Percentiles rank a stretch among this genome's conserved stretches.
Evolutionary conservation across 768 basidiomycete genomes (phyloP).

Genomic region (Mycena crocata): DNA sequence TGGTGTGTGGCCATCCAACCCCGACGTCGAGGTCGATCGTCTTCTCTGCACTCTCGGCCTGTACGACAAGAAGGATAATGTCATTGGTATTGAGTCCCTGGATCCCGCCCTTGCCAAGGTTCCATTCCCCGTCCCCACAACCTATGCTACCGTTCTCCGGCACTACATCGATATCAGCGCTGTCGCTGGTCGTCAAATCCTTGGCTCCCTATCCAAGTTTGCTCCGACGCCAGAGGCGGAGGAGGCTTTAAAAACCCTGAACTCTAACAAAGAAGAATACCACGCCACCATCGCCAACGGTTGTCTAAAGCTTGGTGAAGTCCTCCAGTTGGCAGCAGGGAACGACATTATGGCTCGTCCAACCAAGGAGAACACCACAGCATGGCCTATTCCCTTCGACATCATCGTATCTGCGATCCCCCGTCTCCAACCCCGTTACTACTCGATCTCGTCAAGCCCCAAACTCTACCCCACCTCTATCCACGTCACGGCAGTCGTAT

Average conservation of each 20-base stretch:
- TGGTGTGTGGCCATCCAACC: conserved; percentile 96
- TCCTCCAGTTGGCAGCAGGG: conserved; percentile 90
- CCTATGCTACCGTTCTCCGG: conserved; percentile 91
- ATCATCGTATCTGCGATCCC: conserved; percentile 94
- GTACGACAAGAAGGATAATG: conserved; percentile 79
- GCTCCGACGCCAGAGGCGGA: conserved; percentile 87
- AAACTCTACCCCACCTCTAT: conserved; percentile 91
- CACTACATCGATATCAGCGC: conserved; percentile 98
- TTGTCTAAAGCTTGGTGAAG: conserved; percentile 92
- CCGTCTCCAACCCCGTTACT: conserved; percentile 96
- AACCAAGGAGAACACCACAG: conserved; percentile 80
- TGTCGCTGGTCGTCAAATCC: conserved; percentile 93
- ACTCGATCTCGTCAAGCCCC: conserved; percentile 98
- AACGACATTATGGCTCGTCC: conserved; percentile 71
- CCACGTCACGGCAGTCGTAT: conserved; percentile 95
- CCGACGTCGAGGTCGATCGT: conserved; percentile 91
- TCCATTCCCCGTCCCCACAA: conserved; percentile 97
- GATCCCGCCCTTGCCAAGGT: conserved; percentile 98
- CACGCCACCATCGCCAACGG: conserved; percentile 79
- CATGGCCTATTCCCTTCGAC: conserved; percentile 96
- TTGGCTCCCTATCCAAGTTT: conserved; percentile 87
- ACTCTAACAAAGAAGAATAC: conserved; percentile 90
- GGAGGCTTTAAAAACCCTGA: conserved; percentile 78
- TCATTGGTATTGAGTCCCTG: conserved; percentile 95
- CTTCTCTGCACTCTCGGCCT: conserved; percentile 90